Evolutionary conservation across 2,329 filamentous ascomycete genomes (phyloP).

Genomic region (Thelonectria blattea): DNA sequence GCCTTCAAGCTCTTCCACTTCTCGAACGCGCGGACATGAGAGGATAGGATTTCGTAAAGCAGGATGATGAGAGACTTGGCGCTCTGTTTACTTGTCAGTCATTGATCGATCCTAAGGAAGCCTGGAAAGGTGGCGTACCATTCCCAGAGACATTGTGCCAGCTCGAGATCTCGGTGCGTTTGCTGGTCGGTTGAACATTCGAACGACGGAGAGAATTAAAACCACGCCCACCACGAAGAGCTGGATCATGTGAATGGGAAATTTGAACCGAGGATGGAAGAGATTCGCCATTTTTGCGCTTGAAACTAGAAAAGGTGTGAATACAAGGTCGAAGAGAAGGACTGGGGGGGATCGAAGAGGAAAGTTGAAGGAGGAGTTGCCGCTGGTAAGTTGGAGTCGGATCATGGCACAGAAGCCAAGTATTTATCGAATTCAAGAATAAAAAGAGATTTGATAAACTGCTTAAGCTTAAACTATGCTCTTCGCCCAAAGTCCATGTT

Average conservation of each 20-base stretch:
- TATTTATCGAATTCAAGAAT: background rate
- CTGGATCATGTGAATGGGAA: slow-evolving; percentile 12
- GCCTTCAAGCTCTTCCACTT: slow-evolving; percentile 49
- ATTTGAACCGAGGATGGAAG: slow-evolving; percentile 6
- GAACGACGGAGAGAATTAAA: slow-evolving; percentile 5
- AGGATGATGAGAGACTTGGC: slow-evolving; percentile 50
- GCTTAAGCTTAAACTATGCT: background rate
- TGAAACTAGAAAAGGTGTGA: background rate
- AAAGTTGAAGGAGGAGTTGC: background rate
- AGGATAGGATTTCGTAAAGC: slow-evolving; percentile 48
- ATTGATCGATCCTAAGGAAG: background rate
- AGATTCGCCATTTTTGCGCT: slow-evolving; percentile 7
- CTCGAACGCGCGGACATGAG: slow-evolving; percentile 41
- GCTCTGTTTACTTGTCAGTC: slow-evolving; percentile 26
- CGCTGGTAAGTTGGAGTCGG: background rate
- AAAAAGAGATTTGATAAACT: background rate
- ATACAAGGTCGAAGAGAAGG: background rate
- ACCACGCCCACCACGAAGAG: background rate
- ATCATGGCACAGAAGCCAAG: background rate
- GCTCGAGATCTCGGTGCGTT: slow-evolving; percentile 4
- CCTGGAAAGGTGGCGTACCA: background rate
- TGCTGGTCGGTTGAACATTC: slow-evolving; percentile 2
- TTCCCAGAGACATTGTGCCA: slow-evolving; percentile 16
- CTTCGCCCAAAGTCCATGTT: background rate
- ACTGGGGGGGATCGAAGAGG: background rate